phyloP scores from a whole-genome alignment of 768 basidiomycete genomes.

The Tubosaeta sp. region DNA sequence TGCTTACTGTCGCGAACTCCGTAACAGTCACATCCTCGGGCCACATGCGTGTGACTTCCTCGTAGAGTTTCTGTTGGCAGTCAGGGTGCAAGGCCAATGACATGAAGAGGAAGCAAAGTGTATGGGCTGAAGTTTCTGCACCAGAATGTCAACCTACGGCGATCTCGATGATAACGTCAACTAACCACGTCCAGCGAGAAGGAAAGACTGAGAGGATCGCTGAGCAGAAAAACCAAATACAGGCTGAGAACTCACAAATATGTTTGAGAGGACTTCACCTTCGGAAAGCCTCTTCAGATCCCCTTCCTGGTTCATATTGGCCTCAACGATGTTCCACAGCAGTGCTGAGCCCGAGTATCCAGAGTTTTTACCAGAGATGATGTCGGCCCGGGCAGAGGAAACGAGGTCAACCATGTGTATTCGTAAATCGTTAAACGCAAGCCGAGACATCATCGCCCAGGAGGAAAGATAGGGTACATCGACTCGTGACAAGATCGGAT shows the following conservation, averaged over 20 bases:
- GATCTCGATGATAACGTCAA: not conserved
- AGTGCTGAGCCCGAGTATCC: constrained; percentile 32
- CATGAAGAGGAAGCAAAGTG: constrained; percentile 39
- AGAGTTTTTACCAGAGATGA: constrained; percentile 25
- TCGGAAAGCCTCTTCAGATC: constrained; percentile 35
- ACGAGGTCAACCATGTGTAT: constrained; percentile 41
- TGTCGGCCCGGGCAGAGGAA: constrained; percentile 33
- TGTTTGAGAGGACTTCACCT: constrained; percentile 44
- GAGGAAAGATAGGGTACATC: constrained; percentile 36
- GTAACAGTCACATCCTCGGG: constrained; percentile 31
- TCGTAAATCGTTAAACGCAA: constrained; percentile 35
- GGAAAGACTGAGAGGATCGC: constrained; percentile 33
- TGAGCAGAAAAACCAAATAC: not conserved
- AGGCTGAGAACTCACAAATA: constrained; percentile 36
- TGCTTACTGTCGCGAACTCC: constrained; percentile 27
- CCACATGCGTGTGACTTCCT: constrained; percentile 40
- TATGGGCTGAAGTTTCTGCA: constrained; percentile 47
- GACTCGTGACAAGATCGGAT: constrained; percentile 16
- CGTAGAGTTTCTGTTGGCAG: constrained; percentile 41
- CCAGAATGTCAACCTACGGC: constrained; percentile 3
- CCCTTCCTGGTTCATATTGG: constrained; percentile 39
- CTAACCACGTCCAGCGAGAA: constrained; percentile 48
- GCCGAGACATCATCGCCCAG: constrained; percentile 24
- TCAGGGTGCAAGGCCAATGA: constrained; percentile 50
- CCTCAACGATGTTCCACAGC: constrained; percentile 43